A percentile compares a stretch with the other conserved stretches of the same genome.
Evolutionary conservation across 495 filamentous ascomycete genomes (phyloP).

Genomic region (Neurospora terricola): DNA sequence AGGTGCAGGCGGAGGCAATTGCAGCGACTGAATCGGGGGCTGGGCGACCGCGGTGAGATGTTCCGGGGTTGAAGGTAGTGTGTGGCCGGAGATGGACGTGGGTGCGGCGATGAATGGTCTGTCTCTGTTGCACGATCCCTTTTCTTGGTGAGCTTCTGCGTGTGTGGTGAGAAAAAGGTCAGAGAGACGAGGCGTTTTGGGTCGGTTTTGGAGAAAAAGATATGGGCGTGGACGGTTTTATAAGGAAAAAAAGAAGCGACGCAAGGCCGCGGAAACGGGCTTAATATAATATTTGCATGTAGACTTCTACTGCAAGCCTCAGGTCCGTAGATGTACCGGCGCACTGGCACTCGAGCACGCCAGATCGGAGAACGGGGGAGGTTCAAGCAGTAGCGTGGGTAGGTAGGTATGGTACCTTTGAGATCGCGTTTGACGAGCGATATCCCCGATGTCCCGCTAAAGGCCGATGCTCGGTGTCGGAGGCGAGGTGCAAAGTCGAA

Average conservation of each 20-base stretch:
- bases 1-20: neutral
- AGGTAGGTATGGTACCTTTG: neutral
- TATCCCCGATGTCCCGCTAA: neutral
- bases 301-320: neutral
- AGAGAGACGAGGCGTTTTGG: neutral
- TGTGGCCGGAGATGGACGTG: neutral
- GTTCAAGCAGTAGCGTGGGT: neutral
- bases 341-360: neutral
- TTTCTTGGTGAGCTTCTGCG: neutral
- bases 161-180: neutral
- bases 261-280: neutral
- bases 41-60: constrained; percentile 3
- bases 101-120: neutral
- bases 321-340: neutral
- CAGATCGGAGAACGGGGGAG: neutral
- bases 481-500: neutral
- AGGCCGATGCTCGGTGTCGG: neutral
- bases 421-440: neutral
- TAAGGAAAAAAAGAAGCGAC: neutral
- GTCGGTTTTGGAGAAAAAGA: neutral
- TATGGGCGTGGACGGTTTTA: neutral
- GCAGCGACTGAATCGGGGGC: constrained; percentile 4
- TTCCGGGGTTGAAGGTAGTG: neutral
- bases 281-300: neutral
- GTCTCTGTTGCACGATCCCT: neutral